Evolutionary conservation across 768 basidiomycete genomes (phyloP), one percentile per base, ranked within the genome.

Genomic region (Termitomyces sp.): DNA sequence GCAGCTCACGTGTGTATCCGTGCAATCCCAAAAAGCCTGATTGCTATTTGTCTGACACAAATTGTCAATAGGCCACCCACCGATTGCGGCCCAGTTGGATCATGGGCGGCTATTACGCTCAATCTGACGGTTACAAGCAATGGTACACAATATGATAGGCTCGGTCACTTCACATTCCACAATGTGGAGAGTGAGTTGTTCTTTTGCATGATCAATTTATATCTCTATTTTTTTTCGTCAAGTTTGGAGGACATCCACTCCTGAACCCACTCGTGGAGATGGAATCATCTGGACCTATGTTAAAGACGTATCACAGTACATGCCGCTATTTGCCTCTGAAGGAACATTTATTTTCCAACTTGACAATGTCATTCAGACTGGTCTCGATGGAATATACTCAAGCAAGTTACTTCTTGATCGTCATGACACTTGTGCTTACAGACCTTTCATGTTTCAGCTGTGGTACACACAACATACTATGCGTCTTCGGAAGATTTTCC

Each of bases 221-320:
- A 30, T 30, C 35, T 20, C 13, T 22, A 52, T 32, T 24, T 35
- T 36, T 48, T 26, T 41, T 48, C 57, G 35, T 44, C 20, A 13
- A 55, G 87, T 90, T 52, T 90, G 89, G 90, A 77, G 90, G 38
- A 90, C 87, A 20, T 90, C 88, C 0, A 92, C 90, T 18, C 85
- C 89, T 0, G 90, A 92, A 68, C 90, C 90, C 0, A 86, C 83
- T 0, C 63, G 62, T 14, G 76, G 80, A 3, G 76, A 81, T 49
- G 90, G 89, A 11, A 90, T 91, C 58, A 84, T 89, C 50, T 91
- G 88, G 89, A 89, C 88, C 0, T 85, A 81, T 55, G 68, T 83
- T 62, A 91, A 91, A 66, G 90, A 92, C 62, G 87, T 87, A 26
- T 86, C 88, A 7, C 82, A 82, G 24, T 92, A 85, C 59, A 79